Base-by-base conservation (phyloP, 2,329 filamentous ascomycete species). In the Bipolaris sorokiniana region DNA sequence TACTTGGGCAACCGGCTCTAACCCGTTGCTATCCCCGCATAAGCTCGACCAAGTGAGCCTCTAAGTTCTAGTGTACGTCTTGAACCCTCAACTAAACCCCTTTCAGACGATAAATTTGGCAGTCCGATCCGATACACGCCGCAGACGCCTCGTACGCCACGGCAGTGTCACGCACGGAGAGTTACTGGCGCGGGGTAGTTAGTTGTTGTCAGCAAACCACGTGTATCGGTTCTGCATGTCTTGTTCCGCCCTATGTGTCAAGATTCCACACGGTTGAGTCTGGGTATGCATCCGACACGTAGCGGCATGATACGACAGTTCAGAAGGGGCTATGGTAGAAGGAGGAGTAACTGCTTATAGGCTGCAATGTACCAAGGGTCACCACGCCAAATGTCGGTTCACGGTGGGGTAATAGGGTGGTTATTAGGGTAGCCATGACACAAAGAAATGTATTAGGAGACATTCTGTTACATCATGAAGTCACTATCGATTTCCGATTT, bases 1-100 rank as follows among this genome's bases (percentile, higher is more conserved):
- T 56, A 41, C 51, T 54, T 44, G 34, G 42, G 50, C 23, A 44
- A 55, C 50, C 54, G 58, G 59, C 42, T 37, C 44, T 55, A 51
- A 62, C 53, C 65, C 65, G 63, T 61, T 51, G 55, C 56, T 69
- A 65, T 56, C 58, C 66, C 64, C 56, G 41, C 47, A 61, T 31
- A 38, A 62, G 56, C 55, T 48, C 15, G 62, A 64, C 61, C 48
- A 64, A 52, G 59, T 62, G 59, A 62, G 36, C 41, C 37, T 26
- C 37, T 9, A 44, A 23, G 13, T 52, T 53, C 61, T 59, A 58
- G 36, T 47, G 41, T 52, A 45, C 36, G 18, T 31, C 34, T 31
- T 18, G 46, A 54, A 53, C 54, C 54, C 54, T 31, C 33, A n/a
- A 41, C 51, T 58, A 56, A 51, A 41, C 58, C 51, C n/a, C 18